Evolutionary conservation across 2,329 filamentous ascomycete species (phyloP).

Genomic region (Penicillium sp.): DNA sequence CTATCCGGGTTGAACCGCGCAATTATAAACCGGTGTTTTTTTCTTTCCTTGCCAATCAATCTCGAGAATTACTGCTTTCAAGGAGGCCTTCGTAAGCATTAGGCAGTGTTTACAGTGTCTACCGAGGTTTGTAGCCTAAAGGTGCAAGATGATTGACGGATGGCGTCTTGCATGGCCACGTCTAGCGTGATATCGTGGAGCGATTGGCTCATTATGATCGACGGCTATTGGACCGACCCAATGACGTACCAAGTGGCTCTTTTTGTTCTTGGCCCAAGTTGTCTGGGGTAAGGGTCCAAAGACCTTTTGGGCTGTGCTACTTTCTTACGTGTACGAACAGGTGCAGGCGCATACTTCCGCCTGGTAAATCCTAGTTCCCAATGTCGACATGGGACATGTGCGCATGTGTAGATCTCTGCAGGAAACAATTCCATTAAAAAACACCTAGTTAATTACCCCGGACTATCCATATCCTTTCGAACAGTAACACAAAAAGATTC

Average conservation of each 20-base stretch:
- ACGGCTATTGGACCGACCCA: neutral
- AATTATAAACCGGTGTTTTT: neutral
- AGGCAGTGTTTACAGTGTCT: neutral
- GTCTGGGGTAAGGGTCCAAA: constrained; percentile 3
- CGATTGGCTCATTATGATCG: neutral
- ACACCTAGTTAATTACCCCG: constrained; percentile 22
- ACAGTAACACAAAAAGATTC: constrained; percentile 1
- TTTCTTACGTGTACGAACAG: too few species aligned
- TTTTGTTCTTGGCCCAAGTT: neutral
- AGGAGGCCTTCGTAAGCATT: too few species aligned
- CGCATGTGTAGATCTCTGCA: neutral
- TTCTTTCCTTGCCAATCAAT: neutral
- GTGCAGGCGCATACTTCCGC: too few species aligned
- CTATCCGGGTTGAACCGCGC: neutral
- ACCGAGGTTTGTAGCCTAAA: neutral
- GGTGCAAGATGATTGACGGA: neutral
- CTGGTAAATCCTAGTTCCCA: too few species aligned
- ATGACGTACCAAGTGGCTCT: neutral
- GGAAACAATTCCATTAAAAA: constrained; percentile 20
- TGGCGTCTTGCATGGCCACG: neutral
- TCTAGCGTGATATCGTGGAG: constrained; percentile 2
- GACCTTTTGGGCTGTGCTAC: too few species aligned
- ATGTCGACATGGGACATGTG: too few species aligned
- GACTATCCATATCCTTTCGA: constrained; percentile 3
- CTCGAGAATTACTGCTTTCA: neutral